phyloP scores from a whole-genome alignment of 2,329 filamentous ascomycete species.

The Clonostachys solani region DNA sequence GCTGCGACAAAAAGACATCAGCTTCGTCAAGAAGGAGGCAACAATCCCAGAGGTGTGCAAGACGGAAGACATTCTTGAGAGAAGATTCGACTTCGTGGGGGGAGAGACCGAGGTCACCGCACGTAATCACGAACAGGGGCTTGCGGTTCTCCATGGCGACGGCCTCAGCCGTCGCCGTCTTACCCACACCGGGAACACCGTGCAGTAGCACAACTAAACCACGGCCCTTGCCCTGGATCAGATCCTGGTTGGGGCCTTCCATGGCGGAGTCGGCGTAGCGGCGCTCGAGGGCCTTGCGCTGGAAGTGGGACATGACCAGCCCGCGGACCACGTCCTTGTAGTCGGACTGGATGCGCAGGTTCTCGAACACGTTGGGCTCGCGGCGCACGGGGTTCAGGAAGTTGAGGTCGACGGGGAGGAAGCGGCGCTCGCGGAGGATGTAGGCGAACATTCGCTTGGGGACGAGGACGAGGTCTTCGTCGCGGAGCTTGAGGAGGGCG shows the following conservation, averaged over 20 bases:
- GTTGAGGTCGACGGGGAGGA: conserved; percentile 28
- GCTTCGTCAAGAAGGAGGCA: conserved; percentile 30
- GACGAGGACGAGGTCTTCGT: conserved; percentile 24
- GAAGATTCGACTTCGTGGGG: conserved; percentile 32
- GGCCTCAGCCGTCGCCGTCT: conserved; percentile 41
- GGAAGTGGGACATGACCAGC: conserved; percentile 34
- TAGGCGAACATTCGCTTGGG: conserved; percentile 36
- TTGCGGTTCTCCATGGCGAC: conserved; percentile 33
- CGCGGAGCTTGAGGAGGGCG: conserved; percentile 15
- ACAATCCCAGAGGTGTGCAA: conserved; percentile 31
- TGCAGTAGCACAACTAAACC: conserved; percentile 40
- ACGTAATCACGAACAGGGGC: conserved; percentile 44
- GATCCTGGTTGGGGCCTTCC: conserved; percentile 24
- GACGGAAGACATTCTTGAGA: conserved; percentile 35
- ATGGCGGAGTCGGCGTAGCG: conserved; percentile 17
- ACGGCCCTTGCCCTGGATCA: conserved; percentile 38
- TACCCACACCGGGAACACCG: conserved; percentile 42
- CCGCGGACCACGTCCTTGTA: conserved; percentile 34
- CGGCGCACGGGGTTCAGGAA: conserved; percentile 25
- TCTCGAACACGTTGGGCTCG: conserved; percentile 30
- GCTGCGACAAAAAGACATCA: conserved; percentile 24
- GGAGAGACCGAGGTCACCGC: conserved; percentile 39
- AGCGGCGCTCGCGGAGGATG: conserved; percentile 30
- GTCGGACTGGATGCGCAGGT: conserved; percentile 30
- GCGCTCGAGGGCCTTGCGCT: conserved; percentile 29